These are phyloP conservation scores for Heterobasidion annosum DNA, from an alignment of 1,284 basidiomycete genomes.

Conservation along the genomic window DNA sequence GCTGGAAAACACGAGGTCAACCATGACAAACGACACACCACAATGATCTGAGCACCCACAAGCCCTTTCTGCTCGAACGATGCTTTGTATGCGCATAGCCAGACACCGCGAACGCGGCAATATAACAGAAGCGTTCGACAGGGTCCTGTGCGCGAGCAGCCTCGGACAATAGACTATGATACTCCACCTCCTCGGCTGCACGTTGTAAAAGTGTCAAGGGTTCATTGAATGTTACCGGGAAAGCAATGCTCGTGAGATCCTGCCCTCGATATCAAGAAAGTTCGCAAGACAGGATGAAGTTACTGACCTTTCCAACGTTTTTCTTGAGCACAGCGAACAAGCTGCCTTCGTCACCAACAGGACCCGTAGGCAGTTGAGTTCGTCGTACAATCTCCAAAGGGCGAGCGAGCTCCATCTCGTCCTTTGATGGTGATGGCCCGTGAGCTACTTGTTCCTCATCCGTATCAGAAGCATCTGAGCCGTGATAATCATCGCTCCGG, in stretches of 20 bases:
- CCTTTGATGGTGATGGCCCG: constrained; percentile 1
- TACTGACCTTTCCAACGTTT: constrained; percentile 74
- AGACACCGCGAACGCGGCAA: constrained; percentile 81
- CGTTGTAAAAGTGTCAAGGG: constrained; percentile 78
- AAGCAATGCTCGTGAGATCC: constrained; percentile 80
- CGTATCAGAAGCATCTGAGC: constrained; percentile 35
- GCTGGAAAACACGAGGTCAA: constrained; percentile 26
- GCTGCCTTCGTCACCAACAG: constrained; percentile 80
- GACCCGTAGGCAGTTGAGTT: constrained; percentile 53
- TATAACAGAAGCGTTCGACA: constrained; percentile 63
- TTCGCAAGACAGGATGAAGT: neutral
- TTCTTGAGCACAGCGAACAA: constrained; percentile 84
- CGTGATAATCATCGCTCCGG: constrained; percentile 27
- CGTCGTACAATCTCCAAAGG: constrained; percentile 37
- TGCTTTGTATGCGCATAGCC: constrained; percentile 75
- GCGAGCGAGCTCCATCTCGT: constrained; percentile 7
- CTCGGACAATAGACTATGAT: constrained; percentile 58
- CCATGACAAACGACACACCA: neutral
- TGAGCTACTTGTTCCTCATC: constrained; percentile 13
- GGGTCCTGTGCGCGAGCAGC: constrained; percentile 59
- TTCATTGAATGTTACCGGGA: constrained; percentile 87
- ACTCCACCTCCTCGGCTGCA: constrained; percentile 79
- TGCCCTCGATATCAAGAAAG: constrained; percentile 18
- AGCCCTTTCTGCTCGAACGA: constrained; percentile 78
- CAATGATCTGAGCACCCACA: constrained; percentile 43